Percentiles rank a stretch among this genome's conserved stretches.
Evolutionary conservation across 2,329 filamentous ascomycete species (phyloP).

Genomic region (Arthrobotrys sphaeroides): DNA sequence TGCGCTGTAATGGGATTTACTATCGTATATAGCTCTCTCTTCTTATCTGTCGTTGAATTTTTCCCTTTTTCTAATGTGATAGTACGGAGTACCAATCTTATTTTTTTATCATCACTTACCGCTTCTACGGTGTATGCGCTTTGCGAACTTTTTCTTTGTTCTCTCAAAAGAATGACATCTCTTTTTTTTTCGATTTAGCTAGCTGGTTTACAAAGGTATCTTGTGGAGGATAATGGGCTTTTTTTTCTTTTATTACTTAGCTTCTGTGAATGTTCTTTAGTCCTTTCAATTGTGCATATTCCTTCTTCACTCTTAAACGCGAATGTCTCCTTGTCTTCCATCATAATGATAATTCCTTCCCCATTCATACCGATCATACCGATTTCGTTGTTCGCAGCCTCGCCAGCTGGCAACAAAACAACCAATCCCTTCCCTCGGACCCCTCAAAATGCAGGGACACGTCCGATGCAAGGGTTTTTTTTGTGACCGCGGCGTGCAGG

Average conservation of each 20-base stretch:
- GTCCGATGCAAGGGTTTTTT: too few species aligned
- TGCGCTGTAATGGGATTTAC: constrained; percentile 13
- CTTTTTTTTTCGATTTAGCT: too few species aligned
- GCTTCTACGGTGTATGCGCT: not conserved
- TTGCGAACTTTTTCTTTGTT: not conserved
- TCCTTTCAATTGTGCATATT: constrained; percentile 12
- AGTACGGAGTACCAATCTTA: constrained; percentile 26
- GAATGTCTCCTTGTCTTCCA: too few species aligned
- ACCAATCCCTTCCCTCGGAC: too few species aligned
- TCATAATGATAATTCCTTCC: too few species aligned
- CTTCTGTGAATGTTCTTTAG: not conserved
- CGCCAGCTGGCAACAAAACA: too few species aligned
- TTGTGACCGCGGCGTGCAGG: too few species aligned
- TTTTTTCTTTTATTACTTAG: not conserved
- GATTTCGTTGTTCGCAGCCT: too few species aligned
- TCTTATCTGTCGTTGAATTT: constrained; percentile 21
- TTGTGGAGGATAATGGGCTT: constrained; percentile 12
- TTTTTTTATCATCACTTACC: not conserved
- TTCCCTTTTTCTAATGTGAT: constrained; percentile 18
- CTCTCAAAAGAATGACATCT: constrained; percentile 35
- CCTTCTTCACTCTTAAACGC: not conserved
- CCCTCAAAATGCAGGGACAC: too few species aligned
- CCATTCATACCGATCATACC: too few species aligned
- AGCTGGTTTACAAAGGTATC: not conserved
- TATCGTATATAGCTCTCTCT: not conserved